Base-by-base conservation (phyloP, 441 rosid species). In the Adansonia rubrostipa region DNA sequence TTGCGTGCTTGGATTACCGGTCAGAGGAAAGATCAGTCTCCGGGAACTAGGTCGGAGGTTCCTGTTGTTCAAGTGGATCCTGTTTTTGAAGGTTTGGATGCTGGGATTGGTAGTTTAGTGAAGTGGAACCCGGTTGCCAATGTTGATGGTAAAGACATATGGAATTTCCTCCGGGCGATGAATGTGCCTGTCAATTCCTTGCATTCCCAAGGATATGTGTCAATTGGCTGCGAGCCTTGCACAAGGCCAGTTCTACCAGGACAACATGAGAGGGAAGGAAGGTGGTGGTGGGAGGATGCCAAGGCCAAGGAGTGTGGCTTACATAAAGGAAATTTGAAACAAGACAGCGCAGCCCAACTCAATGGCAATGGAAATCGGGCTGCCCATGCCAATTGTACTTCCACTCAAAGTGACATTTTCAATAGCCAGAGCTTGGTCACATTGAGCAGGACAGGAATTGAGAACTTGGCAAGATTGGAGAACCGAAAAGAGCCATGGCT, bases 231-330 rank as follows among this genome's bases (percentile, higher is more conserved):
- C 15, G 99, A 93, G 92, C 97, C 99, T 0, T 93, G 99, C 83
- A 96, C 99, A 0, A 89, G 92, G 85, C 88, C 98, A 0, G 95
- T 93, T 7, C 92, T 96, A 20, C 99, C 98, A 0, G 98, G 99
- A 11, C 98, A 93, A 71, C 99, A 93, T 63, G 98, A 96, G 89
- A 92, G 99, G 71, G 99, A 96, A 87, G 99, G 99, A 73, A 91
- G 99, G 78, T 93, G 99, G 99, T 96, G 99, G 99, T 96, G 99
- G 99, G 99, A 96, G 89, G 99, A 96, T 60, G 92, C 99, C 51
- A 92, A 86, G 83, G 97, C 99, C 4, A 93, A 96, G 81, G 99
- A 96, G 73, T 96, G 99, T 33, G 99, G 99, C 53, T 97, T 96
- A 76, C 99, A 96, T 84, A 93, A 92, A 84, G 97, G 97, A 61